phyloP scores from a whole-genome alignment of 305 asterid species.

The Fraxinus greggii region DNA sequence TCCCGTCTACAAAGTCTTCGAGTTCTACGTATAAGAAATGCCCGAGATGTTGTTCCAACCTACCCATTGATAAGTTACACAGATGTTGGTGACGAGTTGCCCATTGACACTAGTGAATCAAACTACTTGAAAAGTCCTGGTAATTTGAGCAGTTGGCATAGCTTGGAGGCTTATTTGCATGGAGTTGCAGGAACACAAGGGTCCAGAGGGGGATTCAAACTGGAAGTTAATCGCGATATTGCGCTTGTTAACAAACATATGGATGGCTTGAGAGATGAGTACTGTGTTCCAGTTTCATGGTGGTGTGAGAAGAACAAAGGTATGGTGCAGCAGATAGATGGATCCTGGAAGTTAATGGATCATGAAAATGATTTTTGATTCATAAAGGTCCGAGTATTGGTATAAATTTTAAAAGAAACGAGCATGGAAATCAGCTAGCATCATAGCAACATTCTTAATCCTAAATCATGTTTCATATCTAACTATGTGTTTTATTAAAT shows the following conservation, averaged over 20 bases:
- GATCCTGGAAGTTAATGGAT: constrained; percentile 57
- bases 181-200: constrained; percentile 69
- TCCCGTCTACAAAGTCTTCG: constrained; percentile 31
- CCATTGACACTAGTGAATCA: constrained; percentile 44
- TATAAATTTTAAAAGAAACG: not conserved
- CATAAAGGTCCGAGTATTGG: not conserved
- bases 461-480: not conserved
- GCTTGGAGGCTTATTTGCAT: constrained; percentile 59
- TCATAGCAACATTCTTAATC: not conserved
- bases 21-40: constrained; percentile 45
- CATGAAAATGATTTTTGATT: constrained; percentile 34
- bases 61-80: constrained; percentile 41
- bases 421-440: not conserved
- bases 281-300: constrained; percentile 52
- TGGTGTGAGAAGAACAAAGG: constrained; percentile 65
- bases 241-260: constrained; percentile 50
- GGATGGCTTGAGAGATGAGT: constrained; percentile 43
- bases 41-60: constrained; percentile 48
- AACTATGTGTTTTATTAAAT: not conserved
- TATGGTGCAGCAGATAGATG: constrained; percentile 66
- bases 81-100: constrained; percentile 51
- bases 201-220: constrained; percentile 45
- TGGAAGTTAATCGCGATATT: constrained; percentile 41
- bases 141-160: constrained; percentile 38
- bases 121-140: constrained; percentile 47